These are phyloP conservation scores for Boletellus ananiceps DNA, from an alignment of 768 basidiomycete genomes.

Conservation along the genomic window DNA sequence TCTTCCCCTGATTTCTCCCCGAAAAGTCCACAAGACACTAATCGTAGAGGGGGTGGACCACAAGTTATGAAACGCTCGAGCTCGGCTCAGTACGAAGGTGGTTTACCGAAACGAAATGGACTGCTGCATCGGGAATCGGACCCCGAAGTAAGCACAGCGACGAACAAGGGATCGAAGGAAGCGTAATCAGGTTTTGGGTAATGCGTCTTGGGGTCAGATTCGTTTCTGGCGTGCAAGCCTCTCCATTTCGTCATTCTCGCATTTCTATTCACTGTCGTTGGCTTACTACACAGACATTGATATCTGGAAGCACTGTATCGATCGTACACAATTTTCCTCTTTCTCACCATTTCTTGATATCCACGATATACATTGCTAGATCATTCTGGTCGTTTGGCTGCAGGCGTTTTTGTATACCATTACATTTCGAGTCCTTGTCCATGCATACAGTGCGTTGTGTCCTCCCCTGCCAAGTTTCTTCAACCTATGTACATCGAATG, in stretches of 20 bases:
- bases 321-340: background rate
- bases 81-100: slow-evolving; percentile 27
- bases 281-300: slow-evolving; percentile 10
- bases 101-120: slow-evolving; percentile 24
- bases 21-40: slow-evolving; percentile 12
- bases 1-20: slow-evolving; percentile 6
- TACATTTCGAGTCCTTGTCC: background rate
- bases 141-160: slow-evolving; percentile 23
- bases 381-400: slow-evolving; percentile 9
- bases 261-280: slow-evolving; percentile 1
- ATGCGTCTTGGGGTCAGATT: slow-evolving; percentile 9
- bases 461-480: no score
- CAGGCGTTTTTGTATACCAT: slow-evolving; percentile 19
- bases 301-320: slow-evolving; percentile 9
- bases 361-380: slow-evolving; percentile 24
- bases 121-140: slow-evolving; percentile 29
- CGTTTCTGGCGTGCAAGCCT: slow-evolving; percentile 2
- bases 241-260: slow-evolving; percentile 6
- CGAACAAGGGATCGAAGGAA: slow-evolving; percentile 24
- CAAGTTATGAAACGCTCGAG: slow-evolving; percentile 28
- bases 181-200: slow-evolving; percentile 12
- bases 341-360: slow-evolving; percentile 19
- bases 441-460: background rate
- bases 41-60: slow-evolving; percentile 13
- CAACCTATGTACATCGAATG: slow-evolving; percentile 13